Evolutionary conservation across 2,329 filamentous ascomycete genomes (phyloP).

Genomic region (Cladosporium sphaerospermum): DNA sequence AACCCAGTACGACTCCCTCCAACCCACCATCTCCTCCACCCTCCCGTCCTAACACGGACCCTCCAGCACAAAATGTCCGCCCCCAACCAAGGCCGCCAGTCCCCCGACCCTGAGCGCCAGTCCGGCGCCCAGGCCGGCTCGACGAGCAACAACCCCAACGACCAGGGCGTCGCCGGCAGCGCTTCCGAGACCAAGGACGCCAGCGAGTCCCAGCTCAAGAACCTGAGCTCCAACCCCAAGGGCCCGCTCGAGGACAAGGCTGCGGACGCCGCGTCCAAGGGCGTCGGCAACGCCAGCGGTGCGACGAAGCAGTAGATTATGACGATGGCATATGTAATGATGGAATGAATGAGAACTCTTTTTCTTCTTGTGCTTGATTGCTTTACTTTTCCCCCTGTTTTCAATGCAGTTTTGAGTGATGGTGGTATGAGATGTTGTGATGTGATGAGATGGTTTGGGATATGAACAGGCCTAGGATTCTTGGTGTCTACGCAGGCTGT

Average conservation of each 20-base stretch:
- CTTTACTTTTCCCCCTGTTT: no score
- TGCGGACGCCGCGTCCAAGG: slow-evolving; percentile 56
- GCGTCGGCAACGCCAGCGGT: slow-evolving; percentile 1
- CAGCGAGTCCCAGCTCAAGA: slow-evolving; percentile 45
- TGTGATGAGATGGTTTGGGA: no score
- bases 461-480: no score
- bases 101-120: slow-evolving; percentile 66
- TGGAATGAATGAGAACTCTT: no score
- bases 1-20: background rate
- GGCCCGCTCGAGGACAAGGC: slow-evolving; percentile 56
- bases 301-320: background rate
- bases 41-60: background rate
- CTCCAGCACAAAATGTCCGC: slow-evolving; percentile 52
- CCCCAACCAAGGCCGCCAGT: slow-evolving; percentile 63
- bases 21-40: background rate
- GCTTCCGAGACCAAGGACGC: slow-evolving; percentile 47
- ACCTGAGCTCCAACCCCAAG: slow-evolving; percentile 61
- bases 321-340: no score
- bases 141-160: slow-evolving; percentile 55
- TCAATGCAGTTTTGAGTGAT: no score
- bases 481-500: no score
- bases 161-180: slow-evolving; percentile 37
- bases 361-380: no score
- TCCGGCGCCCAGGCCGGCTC: slow-evolving; percentile 57
- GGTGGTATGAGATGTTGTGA: no score